phyloP scores from a whole-genome alignment of 2,329 filamentous ascomycete species.

The Exserohilum turcica region DNA sequence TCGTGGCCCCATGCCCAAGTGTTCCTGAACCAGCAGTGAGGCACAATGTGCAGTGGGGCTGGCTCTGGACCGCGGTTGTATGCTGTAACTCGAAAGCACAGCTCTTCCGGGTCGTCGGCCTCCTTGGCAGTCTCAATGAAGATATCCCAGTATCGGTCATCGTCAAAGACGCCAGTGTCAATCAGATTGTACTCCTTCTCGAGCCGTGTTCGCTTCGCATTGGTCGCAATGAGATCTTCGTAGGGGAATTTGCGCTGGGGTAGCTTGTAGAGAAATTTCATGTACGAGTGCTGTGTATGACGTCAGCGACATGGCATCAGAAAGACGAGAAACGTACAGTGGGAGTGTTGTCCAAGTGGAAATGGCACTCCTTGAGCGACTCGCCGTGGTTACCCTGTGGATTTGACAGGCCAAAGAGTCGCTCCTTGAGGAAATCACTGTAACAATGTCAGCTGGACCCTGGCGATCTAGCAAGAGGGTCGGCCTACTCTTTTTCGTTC shows the following conservation, averaged over 20 bases:
- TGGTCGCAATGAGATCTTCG: conserved; percentile 82
- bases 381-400: conserved; percentile 97
- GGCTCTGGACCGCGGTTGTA: conserved; percentile 94
- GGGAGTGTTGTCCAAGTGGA: conserved; percentile 94
- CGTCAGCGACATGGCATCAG: conserved; percentile 45
- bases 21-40: conserved; percentile 96
- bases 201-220: conserved; percentile 73
- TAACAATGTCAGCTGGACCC: conserved; percentile 47
- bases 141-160: conserved; percentile 94
- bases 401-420: conserved; percentile 92
- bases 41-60: conserved; percentile 89
- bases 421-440: conserved; percentile 91
- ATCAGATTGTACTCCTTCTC: conserved; percentile 91
- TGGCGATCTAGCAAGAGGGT: neutral
- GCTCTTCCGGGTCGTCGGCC: conserved; percentile 84
- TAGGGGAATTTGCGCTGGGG: conserved; percentile 92
- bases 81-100: conserved; percentile 91
- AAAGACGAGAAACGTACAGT: conserved; percentile 54
- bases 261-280: conserved; percentile 99
- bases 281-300: conserved; percentile 80
- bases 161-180: conserved; percentile 86
- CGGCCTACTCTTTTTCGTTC: conserved; percentile 88
- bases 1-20: conserved; percentile 96
- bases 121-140: conserved; percentile 97
- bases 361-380: conserved; percentile 95